Percentiles rank a stretch among this genome's conserved stretches.
These are phyloP conservation scores for Ophiostoma montium DNA, from an alignment of 2,329 filamentous ascomycete species.

Conservation along the genomic window DNA sequence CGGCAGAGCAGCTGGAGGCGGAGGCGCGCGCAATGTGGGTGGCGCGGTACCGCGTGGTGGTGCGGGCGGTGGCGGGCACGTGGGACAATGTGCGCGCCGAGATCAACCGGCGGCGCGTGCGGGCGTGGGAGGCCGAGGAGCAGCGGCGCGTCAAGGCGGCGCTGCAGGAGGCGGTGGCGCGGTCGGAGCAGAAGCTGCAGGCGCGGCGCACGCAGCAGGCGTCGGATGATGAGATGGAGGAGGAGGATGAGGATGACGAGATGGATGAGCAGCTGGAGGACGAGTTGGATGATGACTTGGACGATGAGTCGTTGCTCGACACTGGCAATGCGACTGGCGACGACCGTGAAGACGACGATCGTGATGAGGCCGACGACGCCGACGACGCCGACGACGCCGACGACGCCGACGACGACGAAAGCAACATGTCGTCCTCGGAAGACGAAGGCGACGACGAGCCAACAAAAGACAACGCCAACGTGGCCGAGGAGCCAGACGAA, in stretches of 20 bases:
- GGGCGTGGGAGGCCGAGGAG: slow-evolving; percentile 51
- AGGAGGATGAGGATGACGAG: slow-evolving; percentile 22
- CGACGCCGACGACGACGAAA: slow-evolving; percentile 28
- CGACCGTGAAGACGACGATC: slow-evolving; percentile 36
- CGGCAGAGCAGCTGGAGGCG: slow-evolving; percentile 64
- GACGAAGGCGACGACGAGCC: slow-evolving; percentile 34
- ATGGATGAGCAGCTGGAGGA: slow-evolving; percentile 12
- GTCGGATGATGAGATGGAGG: slow-evolving; percentile 30
- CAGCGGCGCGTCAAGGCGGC: slow-evolving; percentile 52
- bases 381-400: slow-evolving; percentile 38
- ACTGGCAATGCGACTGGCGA: neutral
- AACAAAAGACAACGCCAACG: slow-evolving; percentile 28
- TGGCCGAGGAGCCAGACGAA: slow-evolving; percentile 44
- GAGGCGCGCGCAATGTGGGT: slow-evolving; percentile 59
- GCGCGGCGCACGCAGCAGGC: slow-evolving; percentile 39
- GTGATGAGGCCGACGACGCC: slow-evolving; percentile 31
- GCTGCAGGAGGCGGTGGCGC: slow-evolving; percentile 58
- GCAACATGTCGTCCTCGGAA: slow-evolving; percentile 48
- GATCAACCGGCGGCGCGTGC: slow-evolving; percentile 44
- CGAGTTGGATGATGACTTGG: neutral
- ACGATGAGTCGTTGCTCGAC: neutral
- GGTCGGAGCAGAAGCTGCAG: slow-evolving; percentile 54
- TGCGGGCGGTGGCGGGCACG: slow-evolving; percentile 39
- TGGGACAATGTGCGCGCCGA: slow-evolving; percentile 52
- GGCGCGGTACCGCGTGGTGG: slow-evolving; percentile 56